Base-by-base conservation (phyloP, 306 rosid species). In the Lathyrus tuberosus region DNA sequence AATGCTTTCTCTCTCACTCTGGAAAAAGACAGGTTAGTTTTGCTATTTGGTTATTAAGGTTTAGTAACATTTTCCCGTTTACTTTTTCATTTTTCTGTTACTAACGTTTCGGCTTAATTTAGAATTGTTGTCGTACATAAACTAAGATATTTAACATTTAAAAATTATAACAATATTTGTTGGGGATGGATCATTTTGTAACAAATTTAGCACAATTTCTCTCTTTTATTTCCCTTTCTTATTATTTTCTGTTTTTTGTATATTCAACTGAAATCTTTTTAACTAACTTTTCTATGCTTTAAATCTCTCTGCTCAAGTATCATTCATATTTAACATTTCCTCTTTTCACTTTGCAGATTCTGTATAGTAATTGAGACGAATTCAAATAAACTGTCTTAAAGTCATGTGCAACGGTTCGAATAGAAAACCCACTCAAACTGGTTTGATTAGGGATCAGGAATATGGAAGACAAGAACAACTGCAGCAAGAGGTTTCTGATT, bases 351-450 rank as follows among this genome's bases (percentile, higher is more conserved):
- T 75, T 70, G 40, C 62, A 80, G 74, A 59, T 69, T 63, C 44
- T 73, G 51, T 74, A 42, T 54, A 66, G 47, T 58, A 24, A 54
- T 65, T 57, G 41, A 1, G 17, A 30, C 33, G 53, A 48, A 52
- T 62, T 12, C 75, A 30, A 30, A 60, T 78, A 33, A 31, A 9
- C 43, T 33, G 5, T 33, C 35, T 4, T 31, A 20, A 62, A 76
- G 76, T 79, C 83, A 87, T 86, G 94, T 91, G 94, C 82, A 84
- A 83, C 71, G 88, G 89, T 79, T 76, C 91, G 3, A 79, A 79
- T 31, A 31, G 35, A 31, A 31, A 31, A 5, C 35, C 35, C 35
- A 4, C 35, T 31, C 35, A 31, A 31, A 0, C 7, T 35, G 40
- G 40, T 35, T 35, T 35, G 10, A 2, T 6, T 35, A 35, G 8